Evolutionary conservation across 805 yeast genomes (phyloP), one percentile per base, ranked within the genome.

Genomic region (Zygosaccharomyces bailii): DNA sequence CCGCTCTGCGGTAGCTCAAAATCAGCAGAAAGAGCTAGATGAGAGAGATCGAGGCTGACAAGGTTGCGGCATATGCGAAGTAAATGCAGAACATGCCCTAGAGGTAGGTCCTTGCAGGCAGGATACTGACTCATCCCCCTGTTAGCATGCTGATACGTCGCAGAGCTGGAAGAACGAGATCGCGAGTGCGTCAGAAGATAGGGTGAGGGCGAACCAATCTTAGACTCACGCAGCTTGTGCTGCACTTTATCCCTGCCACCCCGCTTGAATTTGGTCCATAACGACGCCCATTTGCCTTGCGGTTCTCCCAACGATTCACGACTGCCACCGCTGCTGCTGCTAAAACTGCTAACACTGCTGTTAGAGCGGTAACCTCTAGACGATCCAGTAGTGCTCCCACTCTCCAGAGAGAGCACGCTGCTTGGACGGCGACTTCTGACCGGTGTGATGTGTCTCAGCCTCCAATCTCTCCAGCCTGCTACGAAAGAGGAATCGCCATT

Each of bases 401-500:
- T 27, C 31, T 27, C 27, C 85, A 61, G 1, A 91, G 86, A 63
- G 9, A 21, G 8, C 16, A 27, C 31, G 14, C 14, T n/a, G 14
- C 31, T 27, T 13, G 31, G 31, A 7, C 31, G 31, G 16, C 31
- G 31, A n/a, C 31, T 27, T n/a, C 16, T 27, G 31, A n/a, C 14
- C 2, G 31, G 31, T 4, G 31, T 27, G 7, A 84, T 89, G 41
- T 75, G 76, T 49, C 86, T 74, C 56, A 75, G 82, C 56, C 86
- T 84, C 95, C 96, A 88, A 61, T 88, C 96, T 59, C 96, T 74
- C 96, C 96, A 88, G 32, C 31, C 38, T 5, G 36, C 42, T n/a
- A 34, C 29, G 8, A 10, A 13, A 21, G 43, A 24, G 3, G 35
- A 20, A 6, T 44, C 40, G 0, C 80, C 80, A 16, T 73, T 67